phyloP scores from a whole-genome alignment of 257 asterid species.

The Leptodermis oblonga region DNA sequence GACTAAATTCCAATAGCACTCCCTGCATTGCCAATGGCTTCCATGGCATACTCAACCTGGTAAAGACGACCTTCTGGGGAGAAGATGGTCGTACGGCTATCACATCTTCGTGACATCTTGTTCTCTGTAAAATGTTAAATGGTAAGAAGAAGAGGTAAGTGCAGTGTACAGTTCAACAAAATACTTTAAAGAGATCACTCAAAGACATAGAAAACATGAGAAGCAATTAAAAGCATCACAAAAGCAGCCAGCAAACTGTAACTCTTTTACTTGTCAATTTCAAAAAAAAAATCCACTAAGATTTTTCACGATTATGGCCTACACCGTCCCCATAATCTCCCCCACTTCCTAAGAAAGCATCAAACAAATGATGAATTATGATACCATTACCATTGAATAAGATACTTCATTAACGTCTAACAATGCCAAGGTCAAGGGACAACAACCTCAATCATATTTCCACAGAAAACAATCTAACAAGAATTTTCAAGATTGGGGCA shows the following conservation, averaged over 20 bases:
- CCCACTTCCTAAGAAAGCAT: neutral
- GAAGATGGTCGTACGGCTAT: slow-evolving; percentile 92
- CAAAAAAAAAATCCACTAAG: neutral
- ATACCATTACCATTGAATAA: neutral
- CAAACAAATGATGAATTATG: no score
- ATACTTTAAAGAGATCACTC: neutral
- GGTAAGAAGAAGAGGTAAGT: neutral
- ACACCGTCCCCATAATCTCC: neutral
- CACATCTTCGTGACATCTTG: slow-evolving; percentile 84
- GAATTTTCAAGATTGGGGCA: no score
- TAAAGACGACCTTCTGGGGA: slow-evolving; percentile 95
- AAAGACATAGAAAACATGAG: neutral
- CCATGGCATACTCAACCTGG: slow-evolving; percentile 97
- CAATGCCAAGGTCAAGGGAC: neutral
- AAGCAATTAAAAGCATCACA: no score
- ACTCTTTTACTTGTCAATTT: neutral
- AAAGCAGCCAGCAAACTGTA: no score
- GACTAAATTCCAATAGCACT: slow-evolving; percentile 84
- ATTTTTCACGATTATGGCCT: neutral
- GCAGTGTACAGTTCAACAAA: neutral
- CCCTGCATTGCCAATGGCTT: slow-evolving; percentile 96
- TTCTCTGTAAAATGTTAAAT: slow-evolving; percentile 16
- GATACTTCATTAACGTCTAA: neutral
- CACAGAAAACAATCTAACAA: no score
- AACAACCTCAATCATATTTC: neutral